Evolutionary conservation across 768 basidiomycete species (phyloP), one percentile per base, ranked within the genome.

Genomic region (Leccinum variicolor): DNA sequence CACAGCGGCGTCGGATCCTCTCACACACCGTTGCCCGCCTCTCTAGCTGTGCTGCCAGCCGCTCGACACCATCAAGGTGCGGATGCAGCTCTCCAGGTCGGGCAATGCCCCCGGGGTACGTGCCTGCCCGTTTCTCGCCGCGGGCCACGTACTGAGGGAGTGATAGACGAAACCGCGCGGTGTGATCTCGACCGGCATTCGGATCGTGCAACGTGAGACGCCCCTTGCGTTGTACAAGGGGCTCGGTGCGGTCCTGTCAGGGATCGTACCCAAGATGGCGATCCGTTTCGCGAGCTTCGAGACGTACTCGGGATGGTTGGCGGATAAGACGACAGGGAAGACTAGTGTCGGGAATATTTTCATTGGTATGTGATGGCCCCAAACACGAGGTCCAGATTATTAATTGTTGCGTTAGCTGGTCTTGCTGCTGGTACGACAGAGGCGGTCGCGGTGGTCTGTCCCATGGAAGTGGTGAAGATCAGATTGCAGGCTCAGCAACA

Each of bases 401-500:
- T 43, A 11, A 41, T 11, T 41, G n/a, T 41, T n/a, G 15, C 46
- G 39, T 33, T 66, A 95, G 95, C 96, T 66, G 97, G 97, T 61
- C 79, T 99, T 28, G 93, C 88, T 47, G 96, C 97, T 4, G 97
- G 97, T 25, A 88, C 88, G n/a, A 91, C 94, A 1, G 97, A 98
- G 74, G 97, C 95, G 2, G 84, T 99, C 17, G 79, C 85, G 15
- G 93, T 99, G 47, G 97, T 99, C 11, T 96, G 91, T 47, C 97
- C 97, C 0, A 98, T 99, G 97, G 97, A 99, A 71, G 97, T 98
- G 19, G 92, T 99, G 70, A 98, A 98, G 80, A 98, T 99, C 69
- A 85, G 97, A 26, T 76, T 99, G 66, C 97, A 99, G 74, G 96
- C 97, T 3, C 97, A 99, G 69, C 89, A 91, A 68, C 97, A 98